Base-by-base conservation (phyloP, 2,329 filamentous ascomycete species). In the Colletotrichum lindemuthianum region DNA sequence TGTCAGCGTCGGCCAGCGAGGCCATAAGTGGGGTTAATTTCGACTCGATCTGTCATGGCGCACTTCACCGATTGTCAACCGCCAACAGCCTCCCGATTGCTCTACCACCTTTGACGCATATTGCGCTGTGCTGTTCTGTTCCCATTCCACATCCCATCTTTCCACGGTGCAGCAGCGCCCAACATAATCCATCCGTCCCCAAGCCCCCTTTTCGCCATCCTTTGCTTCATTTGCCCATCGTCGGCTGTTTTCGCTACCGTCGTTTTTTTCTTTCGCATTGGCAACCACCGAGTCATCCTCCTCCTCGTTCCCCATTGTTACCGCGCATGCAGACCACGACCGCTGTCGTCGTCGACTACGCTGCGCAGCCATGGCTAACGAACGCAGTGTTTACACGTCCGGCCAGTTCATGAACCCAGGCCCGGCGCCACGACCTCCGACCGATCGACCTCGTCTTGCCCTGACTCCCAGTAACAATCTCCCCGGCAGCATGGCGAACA, bases 381-480 rank as follows among this genome's bases (percentile, higher is more conserved):
- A 69, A 61, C 72, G 66, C 72, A 88, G 85, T 74, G 78, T 85
- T 71, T 90, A 88, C 74, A 79, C 85, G 45, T 81, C 82, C 69
- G 86, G 84, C 72, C 87, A 89, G 77, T 98, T 98, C 82, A 96
- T 98, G 92, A 98, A 98, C 78, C 93, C 96, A 67, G 93, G 96
- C 69, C 95, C 96, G 71, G 95, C 96, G 70, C 96, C 96, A 69
- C 90, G 92, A 72, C 95, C 96, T 66, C 96, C 95, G 16, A 90
- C 86, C 65, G 92, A 96, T 74, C 88, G 92, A 72, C 92, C 93
- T 66, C 90, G 92, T 74, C 87, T 97, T 70, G 89, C 90, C 72
- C 85, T 96, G 66, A 93, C 91, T 45, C 93, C 90, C 67, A 91
- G 87, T 75, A 86, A 88, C 72, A 92, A 89, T 75, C 50, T 92